Evolutionary conservation across 257 asterid species (phyloP), one percentile per base, ranked within the genome.

Genomic region (Vinca minor): DNA sequence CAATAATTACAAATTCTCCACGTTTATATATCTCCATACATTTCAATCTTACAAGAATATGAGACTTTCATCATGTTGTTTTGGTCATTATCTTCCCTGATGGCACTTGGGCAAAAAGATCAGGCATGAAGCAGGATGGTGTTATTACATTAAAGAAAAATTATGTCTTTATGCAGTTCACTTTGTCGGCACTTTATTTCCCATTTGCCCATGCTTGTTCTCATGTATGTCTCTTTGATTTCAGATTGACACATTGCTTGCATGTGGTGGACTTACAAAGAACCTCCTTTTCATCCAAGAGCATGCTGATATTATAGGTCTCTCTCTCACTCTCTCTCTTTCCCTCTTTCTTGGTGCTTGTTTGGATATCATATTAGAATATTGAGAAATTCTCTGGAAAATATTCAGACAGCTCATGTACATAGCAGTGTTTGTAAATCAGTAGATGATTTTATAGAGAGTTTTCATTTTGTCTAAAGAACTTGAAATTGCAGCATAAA

Each of bases 211-310:
- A 17, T 23, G 20, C 8, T 28, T 62, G 20, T 8, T 42, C 71
- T 66, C 62, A 49, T 53, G 71, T 18, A 59, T 49, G 34, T 5
- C 65, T 31, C 68, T 46, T 69, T 69, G 48, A 69, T 66, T 67
- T 58, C 87, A 91, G 98, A 76, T 92, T 72, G 95, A 89, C 74
- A 89, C 96, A 32, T 69, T 92, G 72, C 96, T 92, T 56, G 98
- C 98, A 14, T 87, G 94, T 69, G 98, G 96, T 61, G 98, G 98
- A 47, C 95, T 92, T 70, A 70, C 91, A 29, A 92, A 92, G 76
- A 92, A 92, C 72, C 71, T 73, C 15, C 53, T 92, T 79, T 89
- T 82, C 77, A 76, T 92, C 70, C 98, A 92, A 78, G 96, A 92
- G 84, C 94, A 89, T 68, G 96, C 96, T 2, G 90, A 93, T 83